phyloP scores from a whole-genome alignment of 306 rosid genomes.

The Citrullus amarus region DNA sequence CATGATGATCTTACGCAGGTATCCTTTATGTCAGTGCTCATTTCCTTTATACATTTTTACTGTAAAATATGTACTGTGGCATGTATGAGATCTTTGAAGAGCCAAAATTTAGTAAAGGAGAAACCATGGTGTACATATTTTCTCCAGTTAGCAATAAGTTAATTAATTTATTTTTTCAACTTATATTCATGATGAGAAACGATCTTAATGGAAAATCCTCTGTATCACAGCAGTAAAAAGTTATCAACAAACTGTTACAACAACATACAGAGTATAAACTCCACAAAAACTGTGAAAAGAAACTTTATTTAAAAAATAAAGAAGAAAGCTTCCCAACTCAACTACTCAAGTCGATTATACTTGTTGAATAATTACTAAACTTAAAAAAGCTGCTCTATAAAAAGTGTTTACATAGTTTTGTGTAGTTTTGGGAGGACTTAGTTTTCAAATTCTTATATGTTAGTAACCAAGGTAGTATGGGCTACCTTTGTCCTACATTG shows the following conservation, averaged over 20 bases:
- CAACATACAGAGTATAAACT: background rate
- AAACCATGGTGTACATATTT: background rate
- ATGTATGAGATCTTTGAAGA: background rate
- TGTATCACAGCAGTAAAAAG: background rate
- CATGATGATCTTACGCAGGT: slow-evolving; percentile 96
- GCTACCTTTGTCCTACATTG: too few species aligned
- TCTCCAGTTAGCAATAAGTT: background rate
- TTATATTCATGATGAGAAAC: background rate
- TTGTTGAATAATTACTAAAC: background rate
- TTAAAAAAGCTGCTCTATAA: background rate
- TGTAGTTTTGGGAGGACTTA: too few species aligned
- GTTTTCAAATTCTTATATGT: too few species aligned
- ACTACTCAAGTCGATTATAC: background rate
- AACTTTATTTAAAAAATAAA: background rate
- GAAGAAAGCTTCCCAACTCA: background rate
- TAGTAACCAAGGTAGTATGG: too few species aligned
- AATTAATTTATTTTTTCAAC: background rate
- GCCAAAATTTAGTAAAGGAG: background rate
- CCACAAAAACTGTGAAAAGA: background rate
- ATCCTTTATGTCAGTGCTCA: slow-evolving; percentile 2
- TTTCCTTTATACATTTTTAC: background rate
- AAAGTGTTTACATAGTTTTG: too few species aligned
- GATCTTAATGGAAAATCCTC: background rate
- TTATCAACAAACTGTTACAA: background rate
- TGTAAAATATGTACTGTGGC: background rate